A percentile compares a stretch with the other conserved stretches of the same genome.
phyloP scores from a whole-genome alignment of 345 rosid genomes.

The Chamaenerion angustifolium region DNA sequence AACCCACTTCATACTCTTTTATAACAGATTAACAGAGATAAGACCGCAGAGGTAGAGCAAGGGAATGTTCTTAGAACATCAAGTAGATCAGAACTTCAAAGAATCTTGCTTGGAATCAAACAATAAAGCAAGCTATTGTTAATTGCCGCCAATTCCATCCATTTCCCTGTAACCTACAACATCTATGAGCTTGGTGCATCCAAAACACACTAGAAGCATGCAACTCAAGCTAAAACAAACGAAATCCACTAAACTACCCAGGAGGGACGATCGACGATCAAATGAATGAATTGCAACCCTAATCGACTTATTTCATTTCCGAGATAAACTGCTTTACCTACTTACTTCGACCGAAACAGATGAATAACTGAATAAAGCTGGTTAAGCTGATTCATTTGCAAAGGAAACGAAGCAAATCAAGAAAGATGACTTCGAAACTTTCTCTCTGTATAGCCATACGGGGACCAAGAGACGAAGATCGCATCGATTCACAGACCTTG shows the following conservation, averaged over 20 bases:
- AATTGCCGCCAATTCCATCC: too few relatives aligned
- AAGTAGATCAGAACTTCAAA: too few relatives aligned
- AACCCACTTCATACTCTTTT: not conserved
- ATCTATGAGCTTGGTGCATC: too few relatives aligned
- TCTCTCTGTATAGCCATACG: not conserved
- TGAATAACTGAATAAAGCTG: not conserved
- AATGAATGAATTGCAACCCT: constrained; percentile 1
- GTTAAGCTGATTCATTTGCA: not conserved
- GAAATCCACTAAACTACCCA: not conserved
- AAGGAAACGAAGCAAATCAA: not conserved
- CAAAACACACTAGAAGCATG: too few relatives aligned
- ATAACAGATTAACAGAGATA: too few relatives aligned
- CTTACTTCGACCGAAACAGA: not conserved
- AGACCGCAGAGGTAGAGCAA: too few relatives aligned
- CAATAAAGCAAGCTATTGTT: too few relatives aligned
- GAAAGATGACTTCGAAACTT: not conserved
- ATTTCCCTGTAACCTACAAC: too few relatives aligned
- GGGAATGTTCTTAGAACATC: too few relatives aligned
- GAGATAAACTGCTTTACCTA: not conserved
- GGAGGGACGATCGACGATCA: too few relatives aligned
- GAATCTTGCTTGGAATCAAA: too few relatives aligned
- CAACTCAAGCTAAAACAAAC: not conserved
- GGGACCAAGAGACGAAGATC: constrained; percentile 12
- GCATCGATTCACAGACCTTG: constrained; percentile 39
- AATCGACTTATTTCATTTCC: constrained; percentile 1